Evolutionary conservation across 2,329 filamentous ascomycete species (phyloP).

Genomic region (Epichloe bromicola): DNA sequence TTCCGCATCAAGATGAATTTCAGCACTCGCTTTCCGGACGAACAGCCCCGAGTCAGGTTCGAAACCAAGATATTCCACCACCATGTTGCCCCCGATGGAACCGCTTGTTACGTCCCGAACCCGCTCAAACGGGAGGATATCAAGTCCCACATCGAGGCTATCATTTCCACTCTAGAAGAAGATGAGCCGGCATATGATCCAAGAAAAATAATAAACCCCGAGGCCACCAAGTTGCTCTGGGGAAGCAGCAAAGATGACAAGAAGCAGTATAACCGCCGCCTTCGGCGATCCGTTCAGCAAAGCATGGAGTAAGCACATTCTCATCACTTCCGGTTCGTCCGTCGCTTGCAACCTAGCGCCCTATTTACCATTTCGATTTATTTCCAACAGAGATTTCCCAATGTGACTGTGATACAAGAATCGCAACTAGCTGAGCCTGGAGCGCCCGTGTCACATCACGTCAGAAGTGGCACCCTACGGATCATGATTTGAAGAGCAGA

Average conservation of each 20-base stretch:
- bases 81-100: constrained; percentile 66
- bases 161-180: constrained; percentile 75
- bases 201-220: constrained; percentile 71
- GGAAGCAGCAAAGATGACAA: constrained; percentile 57
- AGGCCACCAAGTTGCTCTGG: constrained; percentile 81
- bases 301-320: constrained; percentile 43
- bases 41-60: constrained; percentile 74
- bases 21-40: constrained; percentile 74
- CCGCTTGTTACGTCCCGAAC: constrained; percentile 67
- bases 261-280: constrained; percentile 69
- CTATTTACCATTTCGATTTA: not conserved
- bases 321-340: not conserved
- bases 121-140: constrained; percentile 56
- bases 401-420: constrained; percentile 12
- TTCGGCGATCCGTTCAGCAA: constrained; percentile 64
- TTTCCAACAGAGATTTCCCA: constrained; percentile 18
- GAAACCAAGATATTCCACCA: constrained; percentile 80
- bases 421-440: not conserved
- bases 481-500: not conserved
- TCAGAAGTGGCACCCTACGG: not conserved
- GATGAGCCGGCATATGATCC: constrained; percentile 83
- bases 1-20: constrained; percentile 71
- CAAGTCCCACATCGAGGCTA: constrained; percentile 68
- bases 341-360: not conserved
- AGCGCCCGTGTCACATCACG: not conserved